Evolutionary conservation across 176 grass and related monocot genomes (phyloP).

Genomic region (Eremochloa ophiuroides): DNA sequence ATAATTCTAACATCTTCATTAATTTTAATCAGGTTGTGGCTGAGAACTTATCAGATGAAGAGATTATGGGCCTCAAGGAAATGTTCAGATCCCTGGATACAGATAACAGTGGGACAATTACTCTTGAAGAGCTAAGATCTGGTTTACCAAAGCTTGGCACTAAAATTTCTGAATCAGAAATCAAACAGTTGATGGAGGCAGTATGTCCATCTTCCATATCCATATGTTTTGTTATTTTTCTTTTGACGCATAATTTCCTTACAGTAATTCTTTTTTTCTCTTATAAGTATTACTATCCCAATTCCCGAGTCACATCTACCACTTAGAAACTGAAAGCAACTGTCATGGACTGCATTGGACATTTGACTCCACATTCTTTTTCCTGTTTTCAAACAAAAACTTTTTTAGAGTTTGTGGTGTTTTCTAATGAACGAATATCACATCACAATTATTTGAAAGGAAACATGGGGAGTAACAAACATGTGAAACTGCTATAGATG

Average conservation of each 20-base stretch:
- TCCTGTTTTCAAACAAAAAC: neutral
- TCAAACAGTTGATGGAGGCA: conserved; percentile 93
- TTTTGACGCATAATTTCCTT: neutral
- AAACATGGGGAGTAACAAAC: neutral
- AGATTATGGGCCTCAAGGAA: conserved; percentile 96
- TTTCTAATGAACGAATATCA: neutral
- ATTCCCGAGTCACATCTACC: neutral
- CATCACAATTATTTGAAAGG: neutral
- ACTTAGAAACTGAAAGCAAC: neutral
- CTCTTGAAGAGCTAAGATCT: conserved; percentile 93
- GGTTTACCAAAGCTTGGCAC: conserved; percentile 98
- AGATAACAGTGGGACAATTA: conserved; percentile 96
- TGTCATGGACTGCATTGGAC: neutral
- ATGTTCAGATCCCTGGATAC: conserved; percentile 97
- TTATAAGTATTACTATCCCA: neutral
- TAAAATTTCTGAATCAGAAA: conserved; percentile 95
- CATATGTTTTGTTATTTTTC: conserved; percentile 19
- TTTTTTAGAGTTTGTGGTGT: neutral
- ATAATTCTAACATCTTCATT: conserved; percentile 11
- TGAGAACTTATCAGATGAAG: conserved; percentile 93
- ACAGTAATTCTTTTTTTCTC: neutral
- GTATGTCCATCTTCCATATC: conserved; percentile 49
- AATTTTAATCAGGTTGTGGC: conserved; percentile 65
- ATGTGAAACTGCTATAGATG: conserved; percentile 1
- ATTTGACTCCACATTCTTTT: neutral